Evolutionary conservation across 2,329 filamentous ascomycete genomes (phyloP), one percentile per base, ranked within the genome.

Genomic region (Tolypocladium guangdongense): DNA sequence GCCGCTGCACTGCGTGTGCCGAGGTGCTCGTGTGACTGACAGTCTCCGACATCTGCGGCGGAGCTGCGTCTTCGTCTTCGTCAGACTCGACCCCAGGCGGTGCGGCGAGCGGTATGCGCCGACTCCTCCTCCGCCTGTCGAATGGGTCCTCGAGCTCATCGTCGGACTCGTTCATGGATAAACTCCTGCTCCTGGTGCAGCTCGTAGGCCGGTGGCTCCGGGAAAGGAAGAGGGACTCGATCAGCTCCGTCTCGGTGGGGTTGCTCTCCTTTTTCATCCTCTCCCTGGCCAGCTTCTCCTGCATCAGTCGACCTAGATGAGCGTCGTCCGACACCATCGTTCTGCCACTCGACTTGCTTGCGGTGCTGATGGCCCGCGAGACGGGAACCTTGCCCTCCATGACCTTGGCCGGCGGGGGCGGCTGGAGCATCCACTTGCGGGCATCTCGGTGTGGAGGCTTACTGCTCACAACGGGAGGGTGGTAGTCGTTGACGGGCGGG

Each of bases 381-480:
- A 86, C 83, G 33, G 82, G 81, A 37, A 88, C 81, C 66, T 91
- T 93, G 59, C 90, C 91, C 58, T 87, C 87, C 91, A 96, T 96
- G 55, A 96, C 78, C 66, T 86, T 90, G 54, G 91, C 90, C 36
- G 86, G 82, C n/a, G 91, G 91, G 1, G 90, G 90, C 2, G 91
- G 91, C 64, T 95, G 89, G 51, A 95, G 74, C 90, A 96, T 96
- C 91, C 91, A 96, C 63, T 78, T 80, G 52, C 87, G 86, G 55
- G 88, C 89, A 52, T 83, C 82, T 63, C 75, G 82, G 65, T 81
- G 83, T 38, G 76, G 78, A 16, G 84, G 87, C 54, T 81, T 86
- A 69, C 83, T 88, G 67, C 82, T 89, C 56, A 93, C 87, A 51
- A 95, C 85, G 3, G 90, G 89, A 6, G 89, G 88, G 65, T 95